phyloP scores from a whole-genome alignment of 208 protist genomes.

The Crithidia expoeki region DNA sequence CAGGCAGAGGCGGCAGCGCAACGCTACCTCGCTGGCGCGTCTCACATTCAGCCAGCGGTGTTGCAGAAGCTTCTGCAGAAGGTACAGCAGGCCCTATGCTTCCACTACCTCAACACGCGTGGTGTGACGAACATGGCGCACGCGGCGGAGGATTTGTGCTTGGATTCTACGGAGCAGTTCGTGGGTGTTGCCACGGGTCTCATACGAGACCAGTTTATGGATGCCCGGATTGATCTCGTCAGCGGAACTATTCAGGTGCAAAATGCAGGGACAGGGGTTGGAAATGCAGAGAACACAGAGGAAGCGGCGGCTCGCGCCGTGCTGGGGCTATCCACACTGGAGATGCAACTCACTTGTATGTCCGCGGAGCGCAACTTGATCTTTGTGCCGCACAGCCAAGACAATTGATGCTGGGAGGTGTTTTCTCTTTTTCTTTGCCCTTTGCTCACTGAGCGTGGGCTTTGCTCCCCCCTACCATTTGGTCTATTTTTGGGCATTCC shows the following conservation, averaged over 20 bases:
- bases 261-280: background rate
- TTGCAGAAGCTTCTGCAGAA: slow-evolving; percentile 30
- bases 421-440: background rate
- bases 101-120: slow-evolving; percentile 31
- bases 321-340: slow-evolving; percentile 19
- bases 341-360: slow-evolving; percentile 24
- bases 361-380: slow-evolving; percentile 34
- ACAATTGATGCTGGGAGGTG: background rate
- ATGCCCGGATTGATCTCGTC: slow-evolving; percentile 29
- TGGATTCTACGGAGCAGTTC: slow-evolving; percentile 13
- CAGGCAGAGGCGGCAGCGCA: slow-evolving; percentile 29
- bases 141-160: slow-evolving; percentile 23
- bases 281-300: background rate
- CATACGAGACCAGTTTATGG: slow-evolving; percentile 17
- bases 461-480: too few species aligned
- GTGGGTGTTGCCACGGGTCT: slow-evolving; percentile 3
- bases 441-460: background rate
- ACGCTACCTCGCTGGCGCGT: slow-evolving; percentile 15
- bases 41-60: slow-evolving; percentile 3
- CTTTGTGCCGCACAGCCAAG: background rate
- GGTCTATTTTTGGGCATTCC: too few species aligned
- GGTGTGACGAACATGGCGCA: slow-evolving; percentile 18
- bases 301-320: slow-evolving; percentile 24
- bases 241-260: slow-evolving; percentile 10
- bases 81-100: slow-evolving; percentile 41